Conservation (phyloP, 2,329 filamentous ascomycete species). For the Aspergillus sp. region DNA sequence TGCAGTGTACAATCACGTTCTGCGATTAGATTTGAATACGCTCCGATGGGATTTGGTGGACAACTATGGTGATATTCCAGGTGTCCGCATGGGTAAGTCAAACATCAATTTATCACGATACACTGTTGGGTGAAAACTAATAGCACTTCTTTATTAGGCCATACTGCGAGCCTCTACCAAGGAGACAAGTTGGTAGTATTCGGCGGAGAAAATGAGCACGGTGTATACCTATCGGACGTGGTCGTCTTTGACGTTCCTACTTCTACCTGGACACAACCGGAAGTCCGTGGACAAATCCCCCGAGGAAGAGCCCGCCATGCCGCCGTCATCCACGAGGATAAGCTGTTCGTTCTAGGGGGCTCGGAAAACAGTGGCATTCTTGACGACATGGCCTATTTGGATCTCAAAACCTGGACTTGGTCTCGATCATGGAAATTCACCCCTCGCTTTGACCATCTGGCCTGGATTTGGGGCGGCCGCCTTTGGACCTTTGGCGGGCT, state of each 20-base stretch:
- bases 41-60: slow-evolving; percentile 95
- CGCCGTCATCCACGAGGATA: slow-evolving; percentile 92
- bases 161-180: slow-evolving; percentile 91
- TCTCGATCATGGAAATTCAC: slow-evolving; percentile 95
- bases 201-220: slow-evolving; percentile 95
- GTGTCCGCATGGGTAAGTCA: slow-evolving; percentile 84
- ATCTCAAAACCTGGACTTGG: slow-evolving; percentile 97
- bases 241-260: slow-evolving; percentile 95
- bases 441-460: slow-evolving; percentile 89
- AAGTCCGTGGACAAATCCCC: slow-evolving; percentile 79
- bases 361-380: slow-evolving; percentile 89
- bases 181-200: slow-evolving; percentile 96
- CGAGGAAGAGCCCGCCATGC: slow-evolving; percentile 91
- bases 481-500: slow-evolving; percentile 97
- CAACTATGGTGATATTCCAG: slow-evolving; percentile 97
- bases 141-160: slow-evolving; percentile 55
- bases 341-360: slow-evolving; percentile 90
- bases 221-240: slow-evolving; percentile 90
- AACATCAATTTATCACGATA: not conserved
- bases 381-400: slow-evolving; percentile 94
- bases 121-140: not conserved
- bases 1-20: slow-evolving; percentile 89
- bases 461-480: slow-evolving; percentile 87
- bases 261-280: slow-evolving; percentile 91
- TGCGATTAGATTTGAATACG: slow-evolving; percentile 80